Percentiles rank a stretch among this genome's conserved stretches.
Conservation (phyloP, 257 asterid species). For the Penstemon eatonii region DNA sequence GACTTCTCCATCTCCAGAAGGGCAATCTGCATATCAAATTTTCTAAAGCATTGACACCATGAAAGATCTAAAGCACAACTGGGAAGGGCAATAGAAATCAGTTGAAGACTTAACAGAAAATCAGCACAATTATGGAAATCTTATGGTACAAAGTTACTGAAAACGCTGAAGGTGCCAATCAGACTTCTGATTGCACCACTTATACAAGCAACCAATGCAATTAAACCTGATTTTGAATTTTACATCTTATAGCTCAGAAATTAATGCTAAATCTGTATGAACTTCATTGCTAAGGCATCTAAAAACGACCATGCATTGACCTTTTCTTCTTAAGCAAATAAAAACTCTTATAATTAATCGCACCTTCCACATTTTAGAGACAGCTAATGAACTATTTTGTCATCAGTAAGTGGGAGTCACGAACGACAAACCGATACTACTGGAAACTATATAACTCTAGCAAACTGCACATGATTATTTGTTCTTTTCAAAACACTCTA, state of each 20-base stretch:
- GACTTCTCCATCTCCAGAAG: constrained; percentile 79
- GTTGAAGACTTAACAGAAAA: constrained; percentile 18
- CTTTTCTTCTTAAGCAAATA: constrained; percentile 9
- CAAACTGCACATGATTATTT: background rate
- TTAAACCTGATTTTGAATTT: background rate
- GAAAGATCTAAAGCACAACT: constrained; percentile 21
- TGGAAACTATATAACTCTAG: background rate
- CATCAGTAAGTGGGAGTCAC: constrained; percentile 4
- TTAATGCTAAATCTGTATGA: constrained; percentile 9
- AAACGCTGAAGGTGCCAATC: constrained; percentile 5
- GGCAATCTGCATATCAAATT: constrained; percentile 51
- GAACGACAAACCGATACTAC: background rate
- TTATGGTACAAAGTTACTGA: background rate
- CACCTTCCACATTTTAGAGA: background rate
- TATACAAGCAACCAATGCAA: constrained; percentile 15
- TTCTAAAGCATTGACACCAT: constrained; percentile 16
- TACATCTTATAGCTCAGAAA: background rate
- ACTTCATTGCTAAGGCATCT: background rate
- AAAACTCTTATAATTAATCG: background rate
- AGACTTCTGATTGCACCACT: constrained; percentile 7
- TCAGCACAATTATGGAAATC: constrained; percentile 13
- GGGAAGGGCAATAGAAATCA: constrained; percentile 19
- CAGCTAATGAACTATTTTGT: background rate
- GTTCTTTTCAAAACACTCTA: background rate
- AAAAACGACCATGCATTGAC: background rate